Base-by-base conservation (phyloP, 1,284 basidiomycete genomes). In the Puccinia horiana region DNA sequence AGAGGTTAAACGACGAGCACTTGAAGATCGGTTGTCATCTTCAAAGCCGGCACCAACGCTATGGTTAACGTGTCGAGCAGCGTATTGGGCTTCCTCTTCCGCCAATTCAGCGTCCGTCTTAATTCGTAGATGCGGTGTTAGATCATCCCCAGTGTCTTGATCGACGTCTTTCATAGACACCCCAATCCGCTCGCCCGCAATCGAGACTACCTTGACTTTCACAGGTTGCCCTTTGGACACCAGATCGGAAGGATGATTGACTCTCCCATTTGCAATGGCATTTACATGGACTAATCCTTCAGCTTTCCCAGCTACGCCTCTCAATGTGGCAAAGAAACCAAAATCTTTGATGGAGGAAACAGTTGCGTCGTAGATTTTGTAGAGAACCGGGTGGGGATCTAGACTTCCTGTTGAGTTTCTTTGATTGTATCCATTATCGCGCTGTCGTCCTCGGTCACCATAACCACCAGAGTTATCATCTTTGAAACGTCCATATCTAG, bases 91-190 rank as follows among this genome's bases (percentile, higher is more conserved):
- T 84, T 93, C 92, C 85, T 96, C 93, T 83, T 93, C 93, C 26
- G 88, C 88, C 85, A 95, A 89, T 87, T 98, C 96, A 37, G 94
- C 94, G 86, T 95, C 93, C 6, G 93, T 93, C 87, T 94, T 95
- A 88, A 97, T 94, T 75, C 94, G 92, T 29, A 98, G 89, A 86
- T 98, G 95, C 0, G 96, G 96, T 0, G 93, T 93, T 69, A 98
- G 90, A 87, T 99, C 97, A 49, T 91, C 91, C 4, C 96, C 97
- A 0, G 93, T 93, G 5, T 87, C 87, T 87, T 99, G 97, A 87
- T 99, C 96, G 47, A 96, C 97, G 86, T 99, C 96, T 86, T 96
- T 97, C 93, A 99, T 98, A 32, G 96, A 98, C 23, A 99, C 90
- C 16, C 93, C 91, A 74, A 95, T 88, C 76, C 95, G 91, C 83